These are phyloP conservation scores for Cryptosporidium felis DNA, from an alignment of 169 alveolate species.

Conservation along the genomic window DNA sequence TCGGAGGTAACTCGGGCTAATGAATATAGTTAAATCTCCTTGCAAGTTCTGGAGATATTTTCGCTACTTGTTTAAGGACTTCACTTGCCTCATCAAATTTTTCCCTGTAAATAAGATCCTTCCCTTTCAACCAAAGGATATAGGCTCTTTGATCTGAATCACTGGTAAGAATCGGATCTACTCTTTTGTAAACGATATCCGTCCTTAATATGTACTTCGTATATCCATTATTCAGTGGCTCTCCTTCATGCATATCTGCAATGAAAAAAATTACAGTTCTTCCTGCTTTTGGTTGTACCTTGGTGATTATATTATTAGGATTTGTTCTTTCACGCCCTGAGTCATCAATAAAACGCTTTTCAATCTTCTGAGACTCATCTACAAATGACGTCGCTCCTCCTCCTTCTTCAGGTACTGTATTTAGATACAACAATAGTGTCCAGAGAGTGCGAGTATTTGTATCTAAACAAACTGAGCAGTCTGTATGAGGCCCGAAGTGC, in stretches of 20 bases:
- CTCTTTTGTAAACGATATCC: slow-evolving; percentile 74
- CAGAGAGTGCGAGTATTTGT: slow-evolving; percentile 76
- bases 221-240: slow-evolving; percentile 67
- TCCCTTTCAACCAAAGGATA: slow-evolving; percentile 39
- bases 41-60: slow-evolving; percentile 68
- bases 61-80: slow-evolving; percentile 7
- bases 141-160: slow-evolving; percentile 36
- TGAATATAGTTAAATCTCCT: slow-evolving; percentile 2
- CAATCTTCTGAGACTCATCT: slow-evolving; percentile 7
- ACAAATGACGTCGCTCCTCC: slow-evolving; percentile 57
- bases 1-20: background rate
- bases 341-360: slow-evolving; percentile 18
- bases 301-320: slow-evolving; percentile 13
- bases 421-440: slow-evolving; percentile 74
- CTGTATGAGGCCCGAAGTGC: slow-evolving; percentile 81
- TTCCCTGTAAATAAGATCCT: slow-evolving; percentile 27
- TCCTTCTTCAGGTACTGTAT: slow-evolving; percentile 55
- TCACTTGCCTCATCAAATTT: slow-evolving; percentile 9
- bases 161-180: slow-evolving; percentile 38
- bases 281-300: slow-evolving; percentile 66
- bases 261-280: slow-evolving; percentile 13
- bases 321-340: slow-evolving; percentile 36
- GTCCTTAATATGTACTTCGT: slow-evolving; percentile 76
- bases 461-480: slow-evolving; percentile 75
- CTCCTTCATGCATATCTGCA: slow-evolving; percentile 78